Evolutionary conservation across 2,329 filamentous ascomycete species (phyloP).

Genomic region (Pyrenochaeta sp.): DNA sequence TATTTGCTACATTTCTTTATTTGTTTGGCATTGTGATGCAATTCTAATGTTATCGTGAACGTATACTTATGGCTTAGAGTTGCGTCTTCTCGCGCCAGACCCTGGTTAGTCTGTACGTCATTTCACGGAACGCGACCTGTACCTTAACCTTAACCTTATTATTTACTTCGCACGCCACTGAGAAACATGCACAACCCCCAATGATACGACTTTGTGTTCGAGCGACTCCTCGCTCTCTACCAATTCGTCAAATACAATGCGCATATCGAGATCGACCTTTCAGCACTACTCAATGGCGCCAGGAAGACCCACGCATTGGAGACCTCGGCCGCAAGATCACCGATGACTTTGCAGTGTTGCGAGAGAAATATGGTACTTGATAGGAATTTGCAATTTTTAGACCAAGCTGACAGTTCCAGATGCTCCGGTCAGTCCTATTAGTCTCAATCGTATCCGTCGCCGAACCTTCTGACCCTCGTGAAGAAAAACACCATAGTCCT

Average conservation of each 20-base stretch:
- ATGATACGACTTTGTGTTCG: constrained; percentile 41
- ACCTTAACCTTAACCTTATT: constrained; percentile 12
- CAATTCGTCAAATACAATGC: constrained; percentile 1
- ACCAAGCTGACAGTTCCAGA: constrained; percentile 31
- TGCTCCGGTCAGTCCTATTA: constrained; percentile 41
- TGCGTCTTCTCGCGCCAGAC: too few species aligned
- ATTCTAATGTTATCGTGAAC: too few species aligned
- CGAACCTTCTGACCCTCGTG: constrained; percentile 14
- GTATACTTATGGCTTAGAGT: too few species aligned
- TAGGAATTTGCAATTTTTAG: background rate
- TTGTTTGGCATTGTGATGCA: too few species aligned
- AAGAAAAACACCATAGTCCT: constrained; percentile 66
- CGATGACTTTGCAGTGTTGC: constrained; percentile 68
- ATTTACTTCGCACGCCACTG: constrained; percentile 8
- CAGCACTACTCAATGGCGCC: constrained; percentile 28
- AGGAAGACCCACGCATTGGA: constrained; percentile 58
- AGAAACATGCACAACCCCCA: constrained; percentile 27
- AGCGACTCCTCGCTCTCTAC: constrained; percentile 35
- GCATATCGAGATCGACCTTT: constrained; percentile 23
- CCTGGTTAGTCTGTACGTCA: too few species aligned
- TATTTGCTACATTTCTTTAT: too few species aligned
- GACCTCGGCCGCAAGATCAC: constrained; percentile 61
- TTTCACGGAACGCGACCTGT: too few species aligned
- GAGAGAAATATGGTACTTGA: constrained; percentile 65
- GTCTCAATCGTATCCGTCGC: too few species aligned